These are phyloP conservation scores for Pythium monospermum DNA, from an alignment of 352 stramenopile genomes.

Conservation along the genomic window DNA sequence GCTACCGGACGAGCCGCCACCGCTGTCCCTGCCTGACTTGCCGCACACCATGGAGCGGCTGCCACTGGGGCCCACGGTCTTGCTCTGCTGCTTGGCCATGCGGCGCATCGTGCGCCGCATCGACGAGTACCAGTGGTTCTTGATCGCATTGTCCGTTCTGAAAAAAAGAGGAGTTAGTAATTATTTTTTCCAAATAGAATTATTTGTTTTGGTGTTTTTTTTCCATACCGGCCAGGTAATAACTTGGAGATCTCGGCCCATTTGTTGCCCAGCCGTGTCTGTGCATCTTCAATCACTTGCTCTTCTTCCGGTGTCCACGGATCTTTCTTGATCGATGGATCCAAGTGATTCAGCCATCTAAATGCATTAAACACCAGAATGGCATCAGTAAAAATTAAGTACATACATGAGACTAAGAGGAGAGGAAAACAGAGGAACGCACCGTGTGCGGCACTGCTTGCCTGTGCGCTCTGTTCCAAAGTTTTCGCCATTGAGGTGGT, in stretches of 20 bases:
- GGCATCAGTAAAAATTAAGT: neutral
- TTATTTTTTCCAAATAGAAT: too few relatives aligned
- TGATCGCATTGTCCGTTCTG: slow-evolving; percentile 86
- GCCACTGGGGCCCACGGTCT: slow-evolving; percentile 39
- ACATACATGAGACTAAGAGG: neutral
- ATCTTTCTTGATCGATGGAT: slow-evolving; percentile 85
- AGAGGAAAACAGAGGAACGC: neutral
- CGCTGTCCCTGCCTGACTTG: too few relatives aligned
- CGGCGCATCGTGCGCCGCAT: slow-evolving; percentile 88
- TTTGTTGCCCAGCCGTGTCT: slow-evolving; percentile 93
- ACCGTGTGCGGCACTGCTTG: slow-evolving; percentile 80
- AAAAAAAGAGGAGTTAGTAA: neutral
- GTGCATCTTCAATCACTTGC: slow-evolving; percentile 85
- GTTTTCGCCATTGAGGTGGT: slow-evolving; percentile 82
- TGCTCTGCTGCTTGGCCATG: slow-evolving; percentile 86
- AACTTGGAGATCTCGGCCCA: slow-evolving; percentile 98
- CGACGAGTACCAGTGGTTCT: slow-evolving; percentile 90
- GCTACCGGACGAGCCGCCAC: too few relatives aligned
- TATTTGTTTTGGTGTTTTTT: too few relatives aligned
- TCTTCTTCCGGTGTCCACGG: slow-evolving; percentile 89
- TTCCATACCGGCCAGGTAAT: slow-evolving; percentile 86
- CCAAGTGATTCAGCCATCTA: slow-evolving; percentile 81
- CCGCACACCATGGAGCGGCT: too few relatives aligned
- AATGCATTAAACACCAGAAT: slow-evolving; percentile 1
- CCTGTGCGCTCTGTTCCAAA: slow-evolving; percentile 79